Evolutionary conservation across 306 rosid genomes (phyloP), one percentile per base, ranked within the genome.

Genomic region (Pyrus pyrifolia): DNA sequence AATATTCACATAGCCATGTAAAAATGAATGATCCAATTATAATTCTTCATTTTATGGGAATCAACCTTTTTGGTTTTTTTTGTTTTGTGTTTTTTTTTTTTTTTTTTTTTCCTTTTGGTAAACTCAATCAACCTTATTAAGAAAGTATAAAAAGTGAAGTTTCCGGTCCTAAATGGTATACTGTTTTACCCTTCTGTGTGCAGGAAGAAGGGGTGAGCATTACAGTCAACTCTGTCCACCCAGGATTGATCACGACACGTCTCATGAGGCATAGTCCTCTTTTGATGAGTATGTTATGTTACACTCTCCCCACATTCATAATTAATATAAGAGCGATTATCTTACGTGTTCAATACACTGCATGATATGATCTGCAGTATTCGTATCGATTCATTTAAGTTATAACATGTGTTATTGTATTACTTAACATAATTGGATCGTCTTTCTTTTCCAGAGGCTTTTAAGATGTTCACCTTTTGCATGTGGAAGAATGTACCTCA

Each of bases 241-340:
- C 99, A 3, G 99, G 97, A 71, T 58, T 90, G 57, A 95, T 95
- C 70, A 89, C 91, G 97, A 95, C 97, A 23, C 99, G 97, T 73
- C 97, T 95, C 12, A 90, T 92, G 97, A 87, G 97, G 82, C 89
- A 95, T 73, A 92, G 96, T 55, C 53, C 89, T 19, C 17, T 90
- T 29, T 77, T 87, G 0, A 95, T 95, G 96, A 81, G 99, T 95
- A 87, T 14, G 97, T 51, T 17, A 51, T 51, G 21, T 23, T 14
- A 29, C 68, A 23, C 22, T 13, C 72, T 23, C n/a, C 33, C 14
- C 42, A 31, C 22, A 3, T 40, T 53, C 8, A 22, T 30, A 11
- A 0, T 18, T 27, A 3, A 60, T 21, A 67, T 12, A 58, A 10
- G 21, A 15, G 3, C 8, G 1, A 57, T n/a, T 57, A 58, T 58